These are phyloP conservation scores for Buddleja alternifolia DNA, from an alignment of 257 asterid genomes.

Conservation along the genomic window DNA sequence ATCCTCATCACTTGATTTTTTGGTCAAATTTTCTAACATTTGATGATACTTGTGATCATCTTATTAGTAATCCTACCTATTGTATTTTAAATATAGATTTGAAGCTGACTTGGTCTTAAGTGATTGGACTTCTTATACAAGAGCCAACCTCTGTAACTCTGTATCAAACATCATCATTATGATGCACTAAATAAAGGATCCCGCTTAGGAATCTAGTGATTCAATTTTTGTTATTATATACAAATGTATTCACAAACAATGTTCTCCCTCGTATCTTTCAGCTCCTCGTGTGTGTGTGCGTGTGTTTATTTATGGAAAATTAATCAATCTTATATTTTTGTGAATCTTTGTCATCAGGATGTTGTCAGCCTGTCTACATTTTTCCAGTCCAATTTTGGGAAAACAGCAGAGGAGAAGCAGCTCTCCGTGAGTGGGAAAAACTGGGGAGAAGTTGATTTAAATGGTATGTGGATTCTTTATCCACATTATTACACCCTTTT, in stretches of 20 bases:
- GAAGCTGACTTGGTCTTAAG: constrained; percentile 3
- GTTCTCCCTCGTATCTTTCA: not conserved
- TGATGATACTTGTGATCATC: constrained; percentile 11
- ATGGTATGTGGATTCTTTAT: constrained; percentile 51
- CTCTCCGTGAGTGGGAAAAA: constrained; percentile 95
- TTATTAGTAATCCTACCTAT: not conserved
- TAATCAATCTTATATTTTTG: constrained; percentile 8
- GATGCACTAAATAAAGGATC: not conserved
- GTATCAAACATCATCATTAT: not conserved
- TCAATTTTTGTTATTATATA: too few relatives aligned
- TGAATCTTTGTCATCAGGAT: constrained; percentile 62
- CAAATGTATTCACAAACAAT: not conserved
- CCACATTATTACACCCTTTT: not conserved
- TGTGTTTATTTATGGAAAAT: not conserved
- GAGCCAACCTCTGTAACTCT: not conserved
- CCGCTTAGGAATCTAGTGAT: constrained; percentile 8
- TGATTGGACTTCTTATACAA: constrained; percentile 14
- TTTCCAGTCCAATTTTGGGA: constrained; percentile 73
- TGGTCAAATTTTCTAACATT: not conserved
- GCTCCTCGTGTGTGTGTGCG: not conserved
- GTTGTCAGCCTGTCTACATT: constrained; percentile 63
- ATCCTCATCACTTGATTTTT: not conserved
- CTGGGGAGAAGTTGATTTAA: constrained; percentile 96
- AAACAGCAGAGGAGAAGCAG: constrained; percentile 89
- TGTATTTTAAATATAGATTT: not conserved